A percentile compares a stretch with the other conserved stretches of the same genome.
Conservation (phyloP, 2,329 filamentous ascomycete species). For the Microdochium nivale region DNA sequence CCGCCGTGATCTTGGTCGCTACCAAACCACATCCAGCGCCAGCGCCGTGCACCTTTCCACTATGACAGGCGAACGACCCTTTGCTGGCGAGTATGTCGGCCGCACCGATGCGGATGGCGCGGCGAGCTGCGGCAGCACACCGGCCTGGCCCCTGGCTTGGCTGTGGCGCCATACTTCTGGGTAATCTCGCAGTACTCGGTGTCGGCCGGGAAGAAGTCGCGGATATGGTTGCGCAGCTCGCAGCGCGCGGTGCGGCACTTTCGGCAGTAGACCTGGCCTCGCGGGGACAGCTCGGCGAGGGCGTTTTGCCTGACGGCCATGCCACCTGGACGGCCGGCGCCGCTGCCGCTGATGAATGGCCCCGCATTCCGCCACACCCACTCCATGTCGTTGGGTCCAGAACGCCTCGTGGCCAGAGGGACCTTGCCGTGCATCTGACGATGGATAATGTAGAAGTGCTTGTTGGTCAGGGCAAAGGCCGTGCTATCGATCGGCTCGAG, state of each 20-base stretch:
- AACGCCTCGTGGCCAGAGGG: conserved; percentile 46
- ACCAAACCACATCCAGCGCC: neutral
- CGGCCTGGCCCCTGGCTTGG: conserved; percentile 34
- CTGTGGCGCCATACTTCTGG: conserved; percentile 44
- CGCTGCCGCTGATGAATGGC: conserved; percentile 24
- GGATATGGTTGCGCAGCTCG: conserved; percentile 54
- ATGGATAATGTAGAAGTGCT: conserved; percentile 50
- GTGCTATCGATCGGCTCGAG: conserved; percentile 57
- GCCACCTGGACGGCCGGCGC: conserved; percentile 2
- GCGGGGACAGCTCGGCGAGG: conserved; percentile 40
- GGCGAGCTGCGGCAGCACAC: conserved; percentile 54
- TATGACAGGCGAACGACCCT: conserved; percentile 16
- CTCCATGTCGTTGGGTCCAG: conserved; percentile 54
- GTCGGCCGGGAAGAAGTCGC: conserved; percentile 46
- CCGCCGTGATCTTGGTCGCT: neutral
- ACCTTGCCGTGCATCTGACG: conserved; percentile 45
- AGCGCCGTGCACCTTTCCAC: neutral
- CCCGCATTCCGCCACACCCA: conserved; percentile 54
- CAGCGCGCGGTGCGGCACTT: conserved; percentile 54
- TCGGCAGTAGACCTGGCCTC: conserved; percentile 52
- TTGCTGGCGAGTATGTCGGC: conserved; percentile 36
- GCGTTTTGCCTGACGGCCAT: conserved; percentile 14
- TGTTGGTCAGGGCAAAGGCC: conserved; percentile 51
- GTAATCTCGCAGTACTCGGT: conserved; percentile 54
- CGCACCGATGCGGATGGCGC: conserved; percentile 48